Evolutionary conservation across 768 basidiomycete species (phyloP).

Genomic region (Trametes maxima): DNA sequence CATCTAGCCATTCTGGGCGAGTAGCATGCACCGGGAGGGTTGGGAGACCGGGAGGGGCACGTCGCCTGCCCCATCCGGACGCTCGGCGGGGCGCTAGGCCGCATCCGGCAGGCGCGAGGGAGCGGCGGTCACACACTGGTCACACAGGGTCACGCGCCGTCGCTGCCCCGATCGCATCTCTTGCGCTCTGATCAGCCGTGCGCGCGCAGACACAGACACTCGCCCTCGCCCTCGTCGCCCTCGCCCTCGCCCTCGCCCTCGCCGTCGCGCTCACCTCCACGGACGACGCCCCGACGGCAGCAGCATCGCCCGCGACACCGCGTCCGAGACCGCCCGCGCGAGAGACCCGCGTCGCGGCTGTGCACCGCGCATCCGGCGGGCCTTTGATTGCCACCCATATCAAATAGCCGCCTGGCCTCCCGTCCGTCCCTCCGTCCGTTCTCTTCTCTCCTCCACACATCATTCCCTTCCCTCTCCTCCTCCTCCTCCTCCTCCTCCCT

Average conservation of each 20-base stretch:
- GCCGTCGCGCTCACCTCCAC: background rate
- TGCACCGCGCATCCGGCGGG: background rate
- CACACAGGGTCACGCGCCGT: too few relatives aligned
- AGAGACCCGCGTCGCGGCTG: background rate
- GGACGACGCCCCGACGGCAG: background rate
- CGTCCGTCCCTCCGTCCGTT: background rate
- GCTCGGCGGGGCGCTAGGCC: conserved; percentile 2
- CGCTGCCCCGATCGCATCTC: too few relatives aligned
- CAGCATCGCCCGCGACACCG: background rate
- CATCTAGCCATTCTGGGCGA: background rate
- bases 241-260: background rate
- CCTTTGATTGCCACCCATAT: conserved; percentile 2
- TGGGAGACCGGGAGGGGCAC: background rate
- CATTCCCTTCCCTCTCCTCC: conserved; percentile 32
- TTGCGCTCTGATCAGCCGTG: too few relatives aligned
- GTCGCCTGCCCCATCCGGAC: background rate
- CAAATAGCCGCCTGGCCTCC: conserved; percentile 9
- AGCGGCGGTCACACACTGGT: too few relatives aligned
- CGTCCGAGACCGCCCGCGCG: background rate
- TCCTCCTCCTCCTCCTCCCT: background rate
- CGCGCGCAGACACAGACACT: too few relatives aligned
- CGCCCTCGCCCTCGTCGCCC: background rate
- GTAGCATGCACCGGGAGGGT: background rate
- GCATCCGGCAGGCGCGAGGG: background rate
- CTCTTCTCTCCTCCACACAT: conserved; percentile 25